These are phyloP conservation scores for Capsicum rhomboideum DNA, from an alignment of 257 asterid genomes.

Conservation along the genomic window DNA sequence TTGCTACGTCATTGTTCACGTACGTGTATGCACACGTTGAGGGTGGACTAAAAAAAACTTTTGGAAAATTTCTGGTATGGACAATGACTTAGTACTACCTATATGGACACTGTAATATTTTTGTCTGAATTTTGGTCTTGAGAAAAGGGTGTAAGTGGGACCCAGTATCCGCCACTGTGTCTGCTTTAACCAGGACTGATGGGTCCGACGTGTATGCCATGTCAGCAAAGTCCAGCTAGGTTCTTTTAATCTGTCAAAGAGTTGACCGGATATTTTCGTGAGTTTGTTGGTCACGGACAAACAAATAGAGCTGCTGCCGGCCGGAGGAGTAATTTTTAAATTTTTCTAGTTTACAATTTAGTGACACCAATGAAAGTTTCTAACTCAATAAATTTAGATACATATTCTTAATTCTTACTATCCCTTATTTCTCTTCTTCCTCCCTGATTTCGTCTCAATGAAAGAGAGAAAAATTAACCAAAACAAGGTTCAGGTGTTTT, in stretches of 20 bases:
- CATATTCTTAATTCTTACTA: too few species aligned
- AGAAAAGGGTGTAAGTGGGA: constrained; percentile 12
- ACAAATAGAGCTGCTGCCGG: constrained; percentile 13
- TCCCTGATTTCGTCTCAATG: too few species aligned
- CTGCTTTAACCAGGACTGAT: background rate
- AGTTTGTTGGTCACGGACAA: constrained; percentile 13
- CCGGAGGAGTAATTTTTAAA: constrained; percentile 4
- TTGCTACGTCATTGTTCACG: constrained; percentile 2
- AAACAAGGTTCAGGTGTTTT: too few species aligned
- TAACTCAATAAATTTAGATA: too few species aligned
- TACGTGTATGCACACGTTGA: background rate
- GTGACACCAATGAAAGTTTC: too few species aligned
- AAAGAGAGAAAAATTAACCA: too few species aligned
- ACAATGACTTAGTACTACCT: constrained; percentile 4
- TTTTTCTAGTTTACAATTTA: too few species aligned
- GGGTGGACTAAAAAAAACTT: background rate
- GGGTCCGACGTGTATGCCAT: constrained; percentile 13
- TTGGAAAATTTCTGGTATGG: constrained; percentile 2
- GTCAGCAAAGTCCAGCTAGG: constrained; percentile 14
- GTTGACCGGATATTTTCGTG: background rate
- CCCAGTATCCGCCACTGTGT: background rate
- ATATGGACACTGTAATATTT: constrained; percentile 2
- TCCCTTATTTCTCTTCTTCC: too few species aligned
- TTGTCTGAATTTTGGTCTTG: background rate
- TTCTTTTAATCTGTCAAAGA: constrained; percentile 8